phyloP scores from a whole-genome alignment of 164 flowering plant genomes.

The Liriodendron chinense region DNA sequence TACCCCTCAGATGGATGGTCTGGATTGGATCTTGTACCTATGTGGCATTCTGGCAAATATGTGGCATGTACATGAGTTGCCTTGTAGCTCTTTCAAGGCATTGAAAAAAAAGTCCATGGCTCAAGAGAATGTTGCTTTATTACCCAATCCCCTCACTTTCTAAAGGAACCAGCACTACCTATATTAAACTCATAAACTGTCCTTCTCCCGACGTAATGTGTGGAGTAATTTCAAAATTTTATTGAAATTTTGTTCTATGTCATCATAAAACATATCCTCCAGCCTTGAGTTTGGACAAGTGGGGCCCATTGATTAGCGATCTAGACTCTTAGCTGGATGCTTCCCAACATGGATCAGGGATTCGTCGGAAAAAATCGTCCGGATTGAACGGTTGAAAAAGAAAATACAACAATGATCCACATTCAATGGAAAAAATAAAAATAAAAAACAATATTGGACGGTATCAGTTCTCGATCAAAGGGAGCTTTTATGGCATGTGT shows the following conservation, averaged over 20 bases:
- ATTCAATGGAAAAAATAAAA: too few species aligned
- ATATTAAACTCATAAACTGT: not conserved
- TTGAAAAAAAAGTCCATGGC: not conserved
- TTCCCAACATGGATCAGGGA: too few species aligned
- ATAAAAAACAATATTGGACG: too few species aligned
- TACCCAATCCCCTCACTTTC: not conserved
- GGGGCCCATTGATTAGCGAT: too few species aligned
- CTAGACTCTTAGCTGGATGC: too few species aligned
- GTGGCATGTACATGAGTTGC: not conserved
- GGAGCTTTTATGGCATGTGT: not conserved
- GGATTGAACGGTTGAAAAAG: too few species aligned
- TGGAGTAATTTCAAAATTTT: too few species aligned
- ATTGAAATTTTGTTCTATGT: not conserved
- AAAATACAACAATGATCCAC: not conserved
- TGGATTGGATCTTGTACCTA: not conserved
- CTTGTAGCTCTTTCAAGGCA: not conserved
- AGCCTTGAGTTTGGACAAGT: too few species aligned
- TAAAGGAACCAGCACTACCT: not conserved
- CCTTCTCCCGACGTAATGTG: not conserved
- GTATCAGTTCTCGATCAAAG: not conserved
- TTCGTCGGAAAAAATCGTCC: too few species aligned
- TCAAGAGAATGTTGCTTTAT: not conserved
- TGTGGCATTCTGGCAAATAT: not conserved
- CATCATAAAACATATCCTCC: too few species aligned
- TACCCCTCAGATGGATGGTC: not conserved